Conservation (phyloP, 1,284 basidiomycete genomes). For the Ceraceosorus guamensis region DNA sequence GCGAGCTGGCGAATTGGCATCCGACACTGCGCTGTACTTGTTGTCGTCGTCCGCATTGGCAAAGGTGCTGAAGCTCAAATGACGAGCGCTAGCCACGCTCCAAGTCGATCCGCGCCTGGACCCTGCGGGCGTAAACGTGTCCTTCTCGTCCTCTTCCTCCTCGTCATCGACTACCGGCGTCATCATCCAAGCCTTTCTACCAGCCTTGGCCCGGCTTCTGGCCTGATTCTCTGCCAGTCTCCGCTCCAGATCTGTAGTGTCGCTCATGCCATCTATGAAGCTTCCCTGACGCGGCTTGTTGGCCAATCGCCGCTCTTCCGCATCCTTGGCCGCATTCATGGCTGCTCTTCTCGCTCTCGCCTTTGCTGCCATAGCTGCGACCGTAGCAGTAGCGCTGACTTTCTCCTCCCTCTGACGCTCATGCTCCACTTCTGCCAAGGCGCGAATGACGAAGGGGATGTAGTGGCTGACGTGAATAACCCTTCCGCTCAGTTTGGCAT, state of each 20-base stretch:
- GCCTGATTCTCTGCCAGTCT: slow-evolving; percentile 42
- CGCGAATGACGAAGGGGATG: slow-evolving; percentile 43
- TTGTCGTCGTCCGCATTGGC: not conserved
- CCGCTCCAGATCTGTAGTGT: slow-evolving; percentile 33
- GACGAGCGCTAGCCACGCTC: slow-evolving; percentile 6
- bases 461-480: slow-evolving; percentile 47
- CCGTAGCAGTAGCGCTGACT: slow-evolving; percentile 33
- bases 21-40: slow-evolving; percentile 8
- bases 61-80: slow-evolving; percentile 7
- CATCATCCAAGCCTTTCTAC: slow-evolving; percentile 42
- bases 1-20: slow-evolving; percentile 12
- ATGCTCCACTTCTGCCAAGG: slow-evolving; percentile 36
- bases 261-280: slow-evolving; percentile 25
- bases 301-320: slow-evolving; percentile 18
- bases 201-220: slow-evolving; percentile 25
- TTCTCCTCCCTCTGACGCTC: slow-evolving; percentile 33
- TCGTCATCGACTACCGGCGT: slow-evolving; percentile 40
- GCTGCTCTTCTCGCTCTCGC: slow-evolving; percentile 38
- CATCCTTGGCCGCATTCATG: slow-evolving; percentile 21
- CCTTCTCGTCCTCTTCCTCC: slow-evolving; percentile 27
- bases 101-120: slow-evolving; percentile 23
- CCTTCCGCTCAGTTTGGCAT: slow-evolving; percentile 36
- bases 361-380: slow-evolving; percentile 39
- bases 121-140: slow-evolving; percentile 38
- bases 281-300: slow-evolving; percentile 19